These are phyloP conservation scores for Candolleomyces efflorescens DNA, from an alignment of 768 basidiomycete genomes.

Conservation along the genomic window DNA sequence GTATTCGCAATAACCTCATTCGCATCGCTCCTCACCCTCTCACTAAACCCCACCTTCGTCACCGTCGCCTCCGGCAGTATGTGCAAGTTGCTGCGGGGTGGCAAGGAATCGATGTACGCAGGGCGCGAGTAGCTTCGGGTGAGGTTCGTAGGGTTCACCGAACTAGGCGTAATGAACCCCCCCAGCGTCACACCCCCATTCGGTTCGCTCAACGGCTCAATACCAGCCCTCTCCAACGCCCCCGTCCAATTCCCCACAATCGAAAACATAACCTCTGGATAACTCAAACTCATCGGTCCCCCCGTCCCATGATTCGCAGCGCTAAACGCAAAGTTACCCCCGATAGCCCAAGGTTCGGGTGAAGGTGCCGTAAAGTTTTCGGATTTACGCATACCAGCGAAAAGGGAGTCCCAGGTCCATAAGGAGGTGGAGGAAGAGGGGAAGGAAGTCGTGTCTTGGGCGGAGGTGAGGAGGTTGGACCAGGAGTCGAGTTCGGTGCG, in stretches of 20 bases:
- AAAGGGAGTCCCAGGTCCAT: slow-evolving; percentile 46
- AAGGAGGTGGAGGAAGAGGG: slow-evolving; percentile 20
- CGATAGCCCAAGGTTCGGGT: slow-evolving; percentile 29
- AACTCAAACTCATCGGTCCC: slow-evolving; percentile 33
- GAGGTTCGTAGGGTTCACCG: slow-evolving; percentile 60
- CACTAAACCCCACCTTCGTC: slow-evolving; percentile 44
- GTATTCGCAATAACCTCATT: slow-evolving; percentile 8
- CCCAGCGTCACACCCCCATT: slow-evolving; percentile 48
- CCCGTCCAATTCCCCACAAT: slow-evolving; percentile 54
- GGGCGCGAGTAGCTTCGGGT: slow-evolving; percentile 64
- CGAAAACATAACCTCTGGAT: slow-evolving; percentile 35
- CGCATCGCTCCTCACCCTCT: slow-evolving; percentile 19
- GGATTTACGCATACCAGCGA: slow-evolving; percentile 41
- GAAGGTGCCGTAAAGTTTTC: slow-evolving; percentile 54
- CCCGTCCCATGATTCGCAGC: slow-evolving; percentile 41
- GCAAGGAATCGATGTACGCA: slow-evolving; percentile 59
- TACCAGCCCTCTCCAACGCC: slow-evolving; percentile 41
- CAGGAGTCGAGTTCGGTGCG: slow-evolving; percentile 44
- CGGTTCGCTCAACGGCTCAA: slow-evolving; percentile 35
- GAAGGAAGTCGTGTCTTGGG: slow-evolving; percentile 2
- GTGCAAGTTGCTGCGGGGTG: slow-evolving; percentile 52
- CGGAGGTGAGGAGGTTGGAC: slow-evolving; percentile 30
- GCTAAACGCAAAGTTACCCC: slow-evolving; percentile 38
- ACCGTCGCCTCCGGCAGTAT: slow-evolving; percentile 55
- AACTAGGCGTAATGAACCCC: slow-evolving; percentile 49